Evolutionary conservation across 768 basidiomycete species (phyloP), one percentile per base, ranked within the genome.

Genomic region (Trametes maxima): DNA sequence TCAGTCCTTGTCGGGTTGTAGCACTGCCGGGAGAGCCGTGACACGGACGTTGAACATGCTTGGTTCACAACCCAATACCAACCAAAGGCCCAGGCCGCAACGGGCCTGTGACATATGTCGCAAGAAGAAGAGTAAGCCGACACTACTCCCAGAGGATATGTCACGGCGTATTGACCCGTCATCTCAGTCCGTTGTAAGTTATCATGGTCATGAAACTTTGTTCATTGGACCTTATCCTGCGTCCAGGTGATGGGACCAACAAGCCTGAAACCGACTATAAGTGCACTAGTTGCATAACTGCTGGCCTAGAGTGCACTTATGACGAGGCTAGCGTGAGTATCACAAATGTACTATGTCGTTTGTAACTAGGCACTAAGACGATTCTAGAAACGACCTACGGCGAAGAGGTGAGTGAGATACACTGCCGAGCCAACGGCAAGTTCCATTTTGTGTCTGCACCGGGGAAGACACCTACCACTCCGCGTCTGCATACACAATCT

Each of bases 101-200:
- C 65, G 73, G 17, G 73, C 73, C 2, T 75, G 74, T 52, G 74
- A 75, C 52, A 68, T 69, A 33, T 74, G 73, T 63, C 69, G 73
- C 10, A 66, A 67, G 22, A 63, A 69, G 60, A 75, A 74, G 60
- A 75, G 70, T 19, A 64, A 68, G 59, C 42, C 67, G 68, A 43
- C 58, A 33, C 8, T 33, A 33, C 28, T 33, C 28, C 28, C 28
- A 8, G 28, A 33, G 3, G 28, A 33, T 33, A 33, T 33, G 28
- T 8, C 4, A 33, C 28, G 28, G 28, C 8, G 28, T 33, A 33
- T 33, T 33, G 8, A 33, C 28, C 8, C 28, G 8, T 11, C 19
- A 13, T 19, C 75, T 62, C 39, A 74, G 73, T 74, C 51, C 54
- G 70, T 60, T 45, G 56, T 54, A 60, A 42, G 50, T 57, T 5